Base-by-base conservation (phyloP, 306 rosid genomes). In the Vigna mungo region DNA sequence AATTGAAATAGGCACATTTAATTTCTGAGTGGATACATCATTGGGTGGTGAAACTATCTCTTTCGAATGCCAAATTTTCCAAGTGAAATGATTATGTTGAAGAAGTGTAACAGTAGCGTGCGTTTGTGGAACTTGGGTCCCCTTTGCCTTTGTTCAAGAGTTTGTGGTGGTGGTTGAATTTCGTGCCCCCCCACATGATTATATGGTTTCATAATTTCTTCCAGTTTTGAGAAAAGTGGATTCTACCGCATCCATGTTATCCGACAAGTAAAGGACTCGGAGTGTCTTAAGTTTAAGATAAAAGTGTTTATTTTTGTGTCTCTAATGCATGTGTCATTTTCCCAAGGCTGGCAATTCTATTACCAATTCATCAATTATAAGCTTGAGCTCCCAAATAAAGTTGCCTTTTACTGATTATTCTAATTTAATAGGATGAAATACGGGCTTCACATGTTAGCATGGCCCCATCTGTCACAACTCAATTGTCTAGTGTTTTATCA, bases 361-460 rank as follows among this genome's bases (percentile, higher is more conserved):
- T 80, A 79, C 68, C 36, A 47, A 60, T 68, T 68, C 64, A 72
- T 77, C 81, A 10, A 54, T 37, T 76, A 68, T 86, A 63, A 67
- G 55, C 60, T 79, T 72, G 59, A 66, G 59, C 41, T 68, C 59
- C 54, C 74, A 48, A 75, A 32, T 47, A 65, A 81, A 37, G 12
- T 18, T 18, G 8, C 52, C 74, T 79, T 82, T 27, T 23, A 34
- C 32, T 76, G 72, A 76, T 80, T 54, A 65, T 72, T 54, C 16
- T 59, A 51, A 78, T 63, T 41, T 15, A 75, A 23, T 41, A 66
- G 71, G 80, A 59, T 60, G 56, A 58, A 36, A 72, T 60, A 72
- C 77, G 83, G 71, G 81, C 72, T 30, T 82, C 88, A 85, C 84
- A 78, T 86, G 86, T 27, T 30, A 68, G 71, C 77, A 49, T 82